Base-by-base conservation (phyloP, 2,329 filamentous ascomycete genomes). In the Phaeomoniella chlamydospora region DNA sequence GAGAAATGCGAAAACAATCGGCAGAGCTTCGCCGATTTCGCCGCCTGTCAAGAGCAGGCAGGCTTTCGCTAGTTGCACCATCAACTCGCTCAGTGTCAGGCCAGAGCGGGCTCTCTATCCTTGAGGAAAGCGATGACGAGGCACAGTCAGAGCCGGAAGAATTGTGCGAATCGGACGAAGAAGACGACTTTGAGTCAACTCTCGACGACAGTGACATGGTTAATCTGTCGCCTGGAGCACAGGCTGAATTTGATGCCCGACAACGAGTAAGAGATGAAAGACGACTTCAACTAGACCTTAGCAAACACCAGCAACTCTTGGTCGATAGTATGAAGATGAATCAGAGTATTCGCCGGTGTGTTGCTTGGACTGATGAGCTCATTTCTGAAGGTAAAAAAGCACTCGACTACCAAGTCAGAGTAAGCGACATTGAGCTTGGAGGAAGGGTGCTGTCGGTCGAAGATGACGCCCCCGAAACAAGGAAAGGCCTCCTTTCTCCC, bases 241-340 rank as follows among this genome's bases (percentile, higher is more conserved):
- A 54, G 41, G 41, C 51, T 14, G 53, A 58, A 22, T 43, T 62
- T 52, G 42, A 63, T 38, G 58, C 62, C 19, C 62, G 61, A 16
- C 66, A 82, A 41, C 70, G 76, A n/a, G 70, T 74, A 34, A 72
- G 72, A 36, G 88, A 96, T 44, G 85, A 94, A 53, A 79, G 79
- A 45, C 74, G 84, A 18, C 65, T 96, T n/a, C 74, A 80, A 46
- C 68, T 86, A 3, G 90, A 98, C 55, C 68, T 98, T 1, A 72
- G 77, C 3, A 88, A 87, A 52, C 90, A 98, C 54, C 83, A 86
- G 45, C 80, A 94, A 50, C 65, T 96, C 1, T 71, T 98, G 5
- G 65, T 86, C 29, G 87, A 94, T 53, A 90, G 81, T 45, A 86
- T 94, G 51, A 92, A 86, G 61, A 86, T 96, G 67, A 96, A 94